These are phyloP conservation scores for Tilletia horrida DNA, from an alignment of 1,284 basidiomycete genomes.

Conservation along the genomic window DNA sequence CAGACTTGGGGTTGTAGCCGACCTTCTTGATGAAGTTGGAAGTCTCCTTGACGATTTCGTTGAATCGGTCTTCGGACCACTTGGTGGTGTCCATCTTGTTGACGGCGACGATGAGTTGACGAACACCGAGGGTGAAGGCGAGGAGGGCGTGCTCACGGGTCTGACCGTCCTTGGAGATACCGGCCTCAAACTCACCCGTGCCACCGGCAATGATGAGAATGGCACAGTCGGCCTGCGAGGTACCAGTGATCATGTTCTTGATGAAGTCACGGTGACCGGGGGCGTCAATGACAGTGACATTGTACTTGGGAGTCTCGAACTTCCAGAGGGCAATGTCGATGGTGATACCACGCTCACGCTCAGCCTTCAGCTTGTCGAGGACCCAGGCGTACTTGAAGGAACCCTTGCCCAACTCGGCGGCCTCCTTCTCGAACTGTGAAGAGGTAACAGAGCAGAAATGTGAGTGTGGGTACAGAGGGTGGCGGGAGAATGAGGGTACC, in stretches of 20 bases:
- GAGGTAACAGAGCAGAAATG: background rate
- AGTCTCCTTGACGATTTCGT: conserved; percentile 99
- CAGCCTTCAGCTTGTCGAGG: conserved; percentile 99
- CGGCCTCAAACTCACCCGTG: conserved; percentile 99
- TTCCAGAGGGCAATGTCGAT: conserved; percentile 83
- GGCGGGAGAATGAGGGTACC: background rate
- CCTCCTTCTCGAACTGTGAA: conserved; percentile 91
- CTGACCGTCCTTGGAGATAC: conserved; percentile 99
- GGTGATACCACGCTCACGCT: conserved; percentile 99
- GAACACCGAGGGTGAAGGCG: conserved; percentile 99
- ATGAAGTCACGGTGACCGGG: conserved; percentile 99
- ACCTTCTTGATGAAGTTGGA: conserved; percentile 99
- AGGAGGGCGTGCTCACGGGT: conserved; percentile 99
- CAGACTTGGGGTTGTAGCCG: conserved; percentile 98
- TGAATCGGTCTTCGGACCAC: conserved; percentile 99
- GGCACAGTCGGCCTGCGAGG: conserved; percentile 98
- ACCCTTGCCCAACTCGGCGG: conserved; percentile 98
- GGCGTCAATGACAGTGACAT: conserved; percentile 83
- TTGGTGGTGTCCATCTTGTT: conserved; percentile 99
- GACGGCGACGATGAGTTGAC: conserved; percentile 99
- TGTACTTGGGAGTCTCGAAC: conserved; percentile 57
- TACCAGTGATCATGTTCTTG: conserved; percentile 78
- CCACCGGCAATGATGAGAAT: conserved; percentile 99
- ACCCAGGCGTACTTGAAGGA: conserved; percentile 98
- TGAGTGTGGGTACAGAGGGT: background rate